Evolutionary conservation across 148 eudicot species (phyloP), one percentile per base, ranked within the genome.

Genomic region (Euryodendron excelsum): DNA sequence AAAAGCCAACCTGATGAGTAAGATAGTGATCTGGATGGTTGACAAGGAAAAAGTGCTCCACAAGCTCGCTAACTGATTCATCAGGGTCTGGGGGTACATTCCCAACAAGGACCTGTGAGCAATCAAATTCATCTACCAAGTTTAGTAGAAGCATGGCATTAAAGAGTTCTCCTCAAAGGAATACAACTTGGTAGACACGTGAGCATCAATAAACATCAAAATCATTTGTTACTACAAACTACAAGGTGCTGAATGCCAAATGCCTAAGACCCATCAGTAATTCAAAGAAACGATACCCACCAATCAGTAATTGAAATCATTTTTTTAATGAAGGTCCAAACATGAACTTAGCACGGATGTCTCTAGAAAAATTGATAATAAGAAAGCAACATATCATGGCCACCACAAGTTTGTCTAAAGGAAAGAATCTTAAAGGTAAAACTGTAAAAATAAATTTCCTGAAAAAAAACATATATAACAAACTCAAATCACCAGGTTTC

Each of bases 11-110:
- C 99, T 96, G 98, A 85, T 93, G 91, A 72, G 89, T 84, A 52
- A 96, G 97, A 90, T 96, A 96, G 77, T 93, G 87, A 83, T 91
- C 94, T n/a, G 93, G 98, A 81, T 96, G 99, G 85, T 96, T 96
- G 86, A 93, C 99, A 77, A 96, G 76, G 84, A 93, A 96, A 81
- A 96, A 96, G 84, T 93, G 97, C 88, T 96, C 97, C 77, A 96
- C 99, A 83, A 82, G 84, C 87, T 96, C 99, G 25, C 93, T 86
- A 76, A 89, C 86, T 25, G 98, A 88, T 85, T 96, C 99, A 84
- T 96, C 97, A 30, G 89, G 81, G 76, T 93, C 98, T 27, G 97
- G 92, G 27, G 98, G 99, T 64, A 96, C 89, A 83, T 93, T 96
- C 80, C 89, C 89, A 69, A 93, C 98, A 63, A 96, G 90, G 44